Base-by-base conservation (phyloP, 352 stramenopile species). In the Phytophthora pinifolia region DNA sequence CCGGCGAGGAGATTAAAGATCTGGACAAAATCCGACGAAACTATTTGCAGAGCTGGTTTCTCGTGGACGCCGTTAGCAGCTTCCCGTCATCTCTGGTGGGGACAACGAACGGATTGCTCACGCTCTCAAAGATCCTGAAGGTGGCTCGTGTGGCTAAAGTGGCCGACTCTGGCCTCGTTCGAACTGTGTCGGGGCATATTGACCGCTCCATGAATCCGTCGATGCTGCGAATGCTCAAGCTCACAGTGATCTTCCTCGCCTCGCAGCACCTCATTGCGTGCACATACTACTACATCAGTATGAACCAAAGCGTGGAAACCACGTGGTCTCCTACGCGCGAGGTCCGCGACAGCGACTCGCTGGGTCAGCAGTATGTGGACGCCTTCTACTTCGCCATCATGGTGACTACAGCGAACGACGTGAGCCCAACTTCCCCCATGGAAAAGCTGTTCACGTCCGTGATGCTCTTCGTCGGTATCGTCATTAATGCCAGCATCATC, bases 401-500 rank as follows among this genome's bases (percentile, higher is more conserved):
- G 73, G 74, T 86, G 32, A 84, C 75, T 0, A 86, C 72, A 5
- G 75, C 71, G 20, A 87, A 86, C 52, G 76, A 88, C 34, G 71
- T 86, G 17, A 74, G 62, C n/a, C 76, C 75, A 10, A 76, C 60
- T 4, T 85, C 65, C 10, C 61, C 70, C 2, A 76, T 66, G 15
- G 75, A 88, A 54, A 83, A 85, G 51, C 42, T 88, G 9, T 83
- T 83, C 32, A 85, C 76, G 1, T 78, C 70, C 2, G 49, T 87
- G 14, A 88, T 89, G 74, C 67, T 89, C n/a, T 79, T 87, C 37
- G 62, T 92, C 20, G 82, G 78, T 4, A 87, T 92, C 34, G 69
- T 87, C 1, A 83, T 89, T 61, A 92, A 92, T 59, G 79, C 79
- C 43, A 85, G 70, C 44, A 92, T 90, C 56, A 89, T 92, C 27